A percentile compares a stretch with the other conserved stretches of the same genome.
These are phyloP conservation scores for Inosperma sp. DNA, from an alignment of 768 basidiomycete genomes.

Conservation along the genomic window DNA sequence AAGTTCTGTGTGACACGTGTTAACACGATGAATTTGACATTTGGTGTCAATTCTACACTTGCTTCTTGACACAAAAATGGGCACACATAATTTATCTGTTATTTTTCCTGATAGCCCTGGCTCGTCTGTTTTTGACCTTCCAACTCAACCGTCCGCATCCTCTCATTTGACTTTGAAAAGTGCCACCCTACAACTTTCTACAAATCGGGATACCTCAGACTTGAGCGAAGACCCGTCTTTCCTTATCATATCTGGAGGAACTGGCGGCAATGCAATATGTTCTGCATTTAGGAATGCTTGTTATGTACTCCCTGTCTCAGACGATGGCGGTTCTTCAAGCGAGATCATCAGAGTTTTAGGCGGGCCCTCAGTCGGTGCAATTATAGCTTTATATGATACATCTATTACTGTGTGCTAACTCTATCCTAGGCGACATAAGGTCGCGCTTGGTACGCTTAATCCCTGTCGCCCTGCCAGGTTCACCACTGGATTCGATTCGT, in stretches of 20 bases:
- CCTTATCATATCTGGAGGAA: constrained; percentile 87
- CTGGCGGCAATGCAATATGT: constrained; percentile 89
- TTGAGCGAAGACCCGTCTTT: constrained; percentile 38
- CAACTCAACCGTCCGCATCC: constrained; percentile 37
- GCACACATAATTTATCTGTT: constrained; percentile 15
- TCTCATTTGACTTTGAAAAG: constrained; percentile 7
- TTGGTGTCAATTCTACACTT: no score
- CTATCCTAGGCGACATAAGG: constrained; percentile 69
- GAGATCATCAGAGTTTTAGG: constrained; percentile 91
- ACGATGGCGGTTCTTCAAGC: constrained; percentile 92
- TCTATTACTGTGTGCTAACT: neutral
- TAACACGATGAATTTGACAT: no score
- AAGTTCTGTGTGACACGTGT: no score
- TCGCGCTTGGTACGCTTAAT: constrained; percentile 88
- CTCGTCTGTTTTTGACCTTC: constrained; percentile 74
- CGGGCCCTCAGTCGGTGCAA: constrained; percentile 74
- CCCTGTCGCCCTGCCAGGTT: constrained; percentile 52
- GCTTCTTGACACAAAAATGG: constrained; percentile 3
- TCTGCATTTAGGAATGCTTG: constrained; percentile 73
- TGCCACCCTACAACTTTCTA: constrained; percentile 5
- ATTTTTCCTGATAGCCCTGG: constrained; percentile 50
- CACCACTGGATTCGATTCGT: constrained; percentile 70
- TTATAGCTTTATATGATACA: neutral
- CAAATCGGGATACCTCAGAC: constrained; percentile 4
- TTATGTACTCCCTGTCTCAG: constrained; percentile 89